These are phyloP conservation scores for Solanum appendiculatum DNA, from an alignment of 257 asterid genomes.

Conservation along the genomic window DNA sequence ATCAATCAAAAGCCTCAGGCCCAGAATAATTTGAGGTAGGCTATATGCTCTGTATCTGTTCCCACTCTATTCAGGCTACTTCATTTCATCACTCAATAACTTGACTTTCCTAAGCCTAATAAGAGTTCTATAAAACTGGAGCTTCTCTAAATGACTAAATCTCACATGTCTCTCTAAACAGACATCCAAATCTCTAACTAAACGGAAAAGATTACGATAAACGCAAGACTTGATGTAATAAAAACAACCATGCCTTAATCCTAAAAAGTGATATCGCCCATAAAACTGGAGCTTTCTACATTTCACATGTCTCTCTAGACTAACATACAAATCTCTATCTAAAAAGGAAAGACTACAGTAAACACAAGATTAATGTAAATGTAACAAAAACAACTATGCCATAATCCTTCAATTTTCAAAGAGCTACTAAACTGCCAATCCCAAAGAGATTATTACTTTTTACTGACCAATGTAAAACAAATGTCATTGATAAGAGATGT, in stretches of 20 bases:
- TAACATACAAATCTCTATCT: background rate
- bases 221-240: background rate
- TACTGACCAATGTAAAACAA: background rate
- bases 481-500: background rate
- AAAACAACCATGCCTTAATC: background rate
- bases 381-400: background rate
- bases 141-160: background rate
- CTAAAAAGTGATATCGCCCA: background rate
- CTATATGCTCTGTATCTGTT: background rate
- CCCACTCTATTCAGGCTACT: background rate
- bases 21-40: background rate
- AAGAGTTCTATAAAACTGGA: background rate
- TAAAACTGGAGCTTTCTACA: background rate
- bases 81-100: background rate
- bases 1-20: background rate
- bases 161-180: background rate
- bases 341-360: too few relatives aligned
- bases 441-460: background rate
- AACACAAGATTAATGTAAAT: background rate
- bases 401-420: background rate
- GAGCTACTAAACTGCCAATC: background rate
- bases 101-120: background rate
- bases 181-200: background rate
- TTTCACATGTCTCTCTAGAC: background rate
- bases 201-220: background rate